phyloP scores from a whole-genome alignment of 495 filamentous ascomycete genomes.

The Aspergillus campestris region DNA sequence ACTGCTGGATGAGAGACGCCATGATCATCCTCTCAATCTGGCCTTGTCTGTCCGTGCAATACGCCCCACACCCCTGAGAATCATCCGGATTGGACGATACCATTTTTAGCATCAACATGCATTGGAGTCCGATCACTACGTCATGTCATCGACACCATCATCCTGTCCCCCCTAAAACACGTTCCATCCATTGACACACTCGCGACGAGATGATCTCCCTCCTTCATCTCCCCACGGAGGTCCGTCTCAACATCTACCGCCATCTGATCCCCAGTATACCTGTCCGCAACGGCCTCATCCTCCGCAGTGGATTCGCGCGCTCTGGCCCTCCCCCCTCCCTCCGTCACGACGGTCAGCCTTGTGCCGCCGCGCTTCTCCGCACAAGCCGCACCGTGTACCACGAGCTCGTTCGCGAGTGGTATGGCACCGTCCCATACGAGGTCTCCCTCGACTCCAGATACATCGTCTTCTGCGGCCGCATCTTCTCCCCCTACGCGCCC shows the following conservation, averaged over 20 bases:
- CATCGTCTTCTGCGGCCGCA: constrained; percentile 6
- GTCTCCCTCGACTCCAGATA: constrained; percentile 4
- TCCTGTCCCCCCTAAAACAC: no score
- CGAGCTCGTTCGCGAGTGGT: constrained; percentile 3
- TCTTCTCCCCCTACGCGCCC: constrained; percentile 2
- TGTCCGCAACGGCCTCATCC: constrained; percentile 2
- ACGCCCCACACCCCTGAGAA: no score
- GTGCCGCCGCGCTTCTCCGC: constrained; percentile 4
- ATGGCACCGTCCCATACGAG: constrained; percentile 4
- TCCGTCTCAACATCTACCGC: constrained; percentile 3
- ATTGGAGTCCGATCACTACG: no score
- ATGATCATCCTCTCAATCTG: no score
- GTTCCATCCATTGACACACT: no score
- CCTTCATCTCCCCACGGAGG: constrained; percentile 6
- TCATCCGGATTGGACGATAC: no score
- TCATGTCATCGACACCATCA: no score
- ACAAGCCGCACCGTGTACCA: constrained; percentile 3
- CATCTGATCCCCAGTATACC: constrained; percentile 3
- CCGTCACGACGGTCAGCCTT: background rate
- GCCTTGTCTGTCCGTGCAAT: no score
- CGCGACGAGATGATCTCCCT: background rate
- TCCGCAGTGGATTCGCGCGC: constrained; percentile 1
- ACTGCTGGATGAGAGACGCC: no score
- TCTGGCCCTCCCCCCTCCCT: background rate
- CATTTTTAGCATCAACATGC: no score